Conservation (phyloP, 73 alveolate genomes). For the Symbiodinium natans region DNA sequence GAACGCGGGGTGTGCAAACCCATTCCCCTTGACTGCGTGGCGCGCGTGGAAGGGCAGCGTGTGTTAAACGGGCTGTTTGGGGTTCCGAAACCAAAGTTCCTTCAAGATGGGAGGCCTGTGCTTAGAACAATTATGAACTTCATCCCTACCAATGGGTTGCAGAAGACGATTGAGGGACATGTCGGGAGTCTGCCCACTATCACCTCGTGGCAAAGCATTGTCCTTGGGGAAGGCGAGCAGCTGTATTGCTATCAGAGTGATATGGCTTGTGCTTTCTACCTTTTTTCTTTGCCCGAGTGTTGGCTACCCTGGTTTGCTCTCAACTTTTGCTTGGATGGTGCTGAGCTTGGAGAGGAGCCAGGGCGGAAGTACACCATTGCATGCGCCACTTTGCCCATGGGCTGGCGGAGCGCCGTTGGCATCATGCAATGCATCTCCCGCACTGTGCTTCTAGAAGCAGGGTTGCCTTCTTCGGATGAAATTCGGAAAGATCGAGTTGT, state of each 20-base stretch:
- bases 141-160: background rate
- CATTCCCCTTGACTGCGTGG: background rate
- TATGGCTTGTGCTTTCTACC: background rate
- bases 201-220: background rate
- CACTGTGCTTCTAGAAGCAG: background rate
- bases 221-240: background rate
- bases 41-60: background rate
- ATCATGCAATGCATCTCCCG: slow-evolving; percentile 16
- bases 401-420: background rate
- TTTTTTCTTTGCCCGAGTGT: background rate
- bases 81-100: background rate
- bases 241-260: background rate
- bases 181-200: background rate
- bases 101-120: background rate
- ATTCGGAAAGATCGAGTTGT: background rate
- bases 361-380: background rate
- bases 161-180: background rate
- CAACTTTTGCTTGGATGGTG: background rate
- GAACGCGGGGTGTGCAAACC: background rate
- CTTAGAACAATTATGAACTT: background rate
- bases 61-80: slow-evolving; percentile 25
- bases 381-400: background rate
- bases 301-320: background rate
- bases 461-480: background rate
- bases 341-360: background rate